A percentile compares a stretch with the other conserved stretches of the same genome.
These are phyloP conservation scores for Sporodiniella umbellata DNA, from an alignment of 371 early-diverging fungal genomes.

Conservation along the genomic window DNA sequence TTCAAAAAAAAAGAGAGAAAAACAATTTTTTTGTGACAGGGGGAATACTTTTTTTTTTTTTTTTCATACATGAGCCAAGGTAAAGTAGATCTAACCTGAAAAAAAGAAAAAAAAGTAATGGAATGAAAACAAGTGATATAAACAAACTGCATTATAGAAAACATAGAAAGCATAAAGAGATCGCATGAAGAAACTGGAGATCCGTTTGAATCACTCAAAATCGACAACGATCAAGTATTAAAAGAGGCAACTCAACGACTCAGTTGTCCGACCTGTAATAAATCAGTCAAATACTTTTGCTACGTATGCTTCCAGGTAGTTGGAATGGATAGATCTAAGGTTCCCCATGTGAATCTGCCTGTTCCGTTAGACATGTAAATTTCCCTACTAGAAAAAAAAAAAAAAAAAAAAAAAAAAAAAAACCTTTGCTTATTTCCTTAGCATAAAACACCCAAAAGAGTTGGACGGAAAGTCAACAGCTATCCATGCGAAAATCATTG, in stretches of 20 bases:
- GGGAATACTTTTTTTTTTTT: constrained; percentile 2
- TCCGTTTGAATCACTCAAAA: constrained; percentile 36
- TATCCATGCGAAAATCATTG: constrained; percentile 78
- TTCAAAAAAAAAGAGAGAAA: constrained; percentile 2
- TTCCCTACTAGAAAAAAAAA: no score
- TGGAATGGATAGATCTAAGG: constrained; percentile 41
- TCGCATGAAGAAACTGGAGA: constrained; percentile 3
- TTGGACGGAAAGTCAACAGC: constrained; percentile 85
- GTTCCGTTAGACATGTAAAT: constrained; percentile 77
- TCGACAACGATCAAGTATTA: constrained; percentile 36
- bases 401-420: constrained; percentile 14
- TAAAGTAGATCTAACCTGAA: not conserved
- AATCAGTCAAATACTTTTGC: constrained; percentile 72
- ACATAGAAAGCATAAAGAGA: constrained; percentile 13
- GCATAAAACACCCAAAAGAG: constrained; percentile 80
- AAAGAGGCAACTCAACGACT: constrained; percentile 30
- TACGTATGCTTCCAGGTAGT: constrained; percentile 64
- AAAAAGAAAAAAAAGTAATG: not conserved
- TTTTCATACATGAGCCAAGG: constrained; percentile 10
- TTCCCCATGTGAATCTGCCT: constrained; percentile 73
- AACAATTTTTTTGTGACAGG: constrained; percentile 8
- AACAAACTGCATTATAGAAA: no score
- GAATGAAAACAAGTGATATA: not conserved
- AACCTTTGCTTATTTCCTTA: constrained; percentile 10
- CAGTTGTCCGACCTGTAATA: constrained; percentile 61